phyloP scores from a whole-genome alignment of 2,329 filamentous ascomycete species.

The Colletotrichum tamarilloi region DNA sequence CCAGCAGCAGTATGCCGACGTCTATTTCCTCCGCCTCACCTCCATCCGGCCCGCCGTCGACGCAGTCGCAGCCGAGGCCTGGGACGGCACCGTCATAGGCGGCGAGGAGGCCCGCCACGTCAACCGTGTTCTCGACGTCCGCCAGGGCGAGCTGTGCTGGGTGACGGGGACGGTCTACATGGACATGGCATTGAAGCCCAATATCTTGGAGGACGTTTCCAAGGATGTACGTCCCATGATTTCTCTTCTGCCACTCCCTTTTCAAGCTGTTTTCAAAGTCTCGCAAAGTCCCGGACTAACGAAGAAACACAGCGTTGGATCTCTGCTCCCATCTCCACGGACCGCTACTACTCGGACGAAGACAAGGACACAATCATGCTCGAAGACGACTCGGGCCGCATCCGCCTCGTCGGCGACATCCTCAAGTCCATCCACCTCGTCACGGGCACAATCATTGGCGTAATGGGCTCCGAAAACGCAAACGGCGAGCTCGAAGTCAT shows the following conservation, averaged over 20 bases:
- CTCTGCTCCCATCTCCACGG: constrained; percentile 79
- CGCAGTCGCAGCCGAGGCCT: constrained; percentile 77
- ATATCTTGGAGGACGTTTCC: constrained; percentile 92
- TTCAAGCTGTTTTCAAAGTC: background rate
- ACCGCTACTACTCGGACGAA: constrained; percentile 78
- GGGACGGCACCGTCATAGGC: constrained; percentile 82
- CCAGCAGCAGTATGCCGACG: constrained; percentile 95
- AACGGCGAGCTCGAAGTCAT: constrained; percentile 94
- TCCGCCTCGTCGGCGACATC: constrained; percentile 79
- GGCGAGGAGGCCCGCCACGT: constrained; percentile 81
- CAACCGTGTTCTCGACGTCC: constrained; percentile 91
- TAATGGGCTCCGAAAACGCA: constrained; percentile 91
- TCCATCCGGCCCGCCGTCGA: constrained; percentile 89
- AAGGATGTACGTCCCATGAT: constrained; percentile 75
- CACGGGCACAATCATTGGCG: constrained; percentile 94
- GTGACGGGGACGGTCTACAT: constrained; percentile 95
- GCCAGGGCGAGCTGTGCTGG: constrained; percentile 96
- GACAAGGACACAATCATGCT: constrained; percentile 80
- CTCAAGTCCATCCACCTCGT: constrained; percentile 80
- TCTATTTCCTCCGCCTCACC: constrained; percentile 93
- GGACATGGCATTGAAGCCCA: constrained; percentile 96
- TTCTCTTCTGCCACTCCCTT: background rate
- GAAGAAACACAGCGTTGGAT: constrained; percentile 79
- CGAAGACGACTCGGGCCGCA: constrained; percentile 93
- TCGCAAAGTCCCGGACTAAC: background rate